Evolutionary conservation across 2,329 filamentous ascomycete species (phyloP).

Genomic region (Aspergillus oerlinghausenensis): DNA sequence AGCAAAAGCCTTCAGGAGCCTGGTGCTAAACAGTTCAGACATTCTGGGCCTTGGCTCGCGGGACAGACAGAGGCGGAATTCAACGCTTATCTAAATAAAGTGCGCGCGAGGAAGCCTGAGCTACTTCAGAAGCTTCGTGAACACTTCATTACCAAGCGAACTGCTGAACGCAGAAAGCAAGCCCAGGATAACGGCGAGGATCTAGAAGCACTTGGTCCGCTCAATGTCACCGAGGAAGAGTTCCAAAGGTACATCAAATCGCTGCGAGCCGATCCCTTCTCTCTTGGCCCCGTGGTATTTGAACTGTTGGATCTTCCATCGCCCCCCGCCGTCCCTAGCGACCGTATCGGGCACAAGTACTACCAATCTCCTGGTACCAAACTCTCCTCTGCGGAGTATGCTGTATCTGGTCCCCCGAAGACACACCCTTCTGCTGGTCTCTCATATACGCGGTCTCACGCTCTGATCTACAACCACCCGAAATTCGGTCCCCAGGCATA

Average conservation of each 20-base stretch:
- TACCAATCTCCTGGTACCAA: constrained; percentile 34
- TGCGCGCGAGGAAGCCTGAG: constrained; percentile 39
- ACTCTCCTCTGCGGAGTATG: constrained; percentile 40
- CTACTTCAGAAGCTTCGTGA: constrained; percentile 35
- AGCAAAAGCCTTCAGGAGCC: constrained; percentile 29
- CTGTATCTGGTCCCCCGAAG: constrained; percentile 48
- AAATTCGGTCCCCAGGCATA: constrained; percentile 54
- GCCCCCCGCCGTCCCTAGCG: constrained; percentile 33
- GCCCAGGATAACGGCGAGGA: constrained; percentile 40
- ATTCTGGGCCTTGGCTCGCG: constrained; percentile 55
- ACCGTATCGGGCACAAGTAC: constrained; percentile 30
- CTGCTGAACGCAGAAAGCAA: constrained; percentile 32
- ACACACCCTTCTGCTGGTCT: constrained; percentile 64
- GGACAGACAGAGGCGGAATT: constrained; percentile 55
- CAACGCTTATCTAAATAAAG: constrained; percentile 45
- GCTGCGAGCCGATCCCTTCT: constrained; percentile 37
- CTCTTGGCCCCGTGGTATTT: constrained; percentile 50
- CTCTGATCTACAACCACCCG: constrained; percentile 56
- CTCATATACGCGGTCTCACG: constrained; percentile 54
- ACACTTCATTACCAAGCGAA: constrained; percentile 29
- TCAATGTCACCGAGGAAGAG: constrained; percentile 41
- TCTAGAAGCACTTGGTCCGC: constrained; percentile 24
- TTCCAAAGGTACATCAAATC: constrained; percentile 44
- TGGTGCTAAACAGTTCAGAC: constrained; percentile 50
- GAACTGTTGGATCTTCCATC: constrained; percentile 55